phyloP scores from a whole-genome alignment of 2,329 filamentous ascomycete species.

The Mycocentrospora acerina region DNA sequence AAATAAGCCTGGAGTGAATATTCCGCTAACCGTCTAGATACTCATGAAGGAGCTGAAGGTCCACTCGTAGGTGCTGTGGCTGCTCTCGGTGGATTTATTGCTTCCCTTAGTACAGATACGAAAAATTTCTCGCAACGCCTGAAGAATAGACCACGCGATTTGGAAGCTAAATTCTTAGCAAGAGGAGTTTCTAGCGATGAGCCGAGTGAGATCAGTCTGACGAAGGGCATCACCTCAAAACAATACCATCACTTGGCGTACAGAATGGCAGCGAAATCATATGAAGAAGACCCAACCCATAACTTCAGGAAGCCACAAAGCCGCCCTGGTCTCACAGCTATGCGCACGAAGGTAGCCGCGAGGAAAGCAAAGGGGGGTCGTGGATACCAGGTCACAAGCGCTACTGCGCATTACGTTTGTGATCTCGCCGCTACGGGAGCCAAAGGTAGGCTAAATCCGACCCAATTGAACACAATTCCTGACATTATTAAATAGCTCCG shows the following conservation, averaged over 20 bases:
- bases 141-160: constrained; percentile 2
- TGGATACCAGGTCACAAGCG: constrained; percentile 15
- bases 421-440: constrained; percentile 13
- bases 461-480: not conserved
- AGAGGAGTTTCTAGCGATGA: too few species aligned
- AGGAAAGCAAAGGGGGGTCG: constrained; percentile 12
- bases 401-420: constrained; percentile 13
- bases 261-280: constrained; percentile 20
- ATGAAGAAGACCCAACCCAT: constrained; percentile 6
- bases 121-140: constrained; percentile 13
- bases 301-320: constrained; percentile 6
- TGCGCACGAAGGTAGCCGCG: constrained; percentile 6
- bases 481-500: constrained; percentile 7
- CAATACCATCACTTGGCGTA: constrained; percentile 14
- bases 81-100: constrained; percentile 12
- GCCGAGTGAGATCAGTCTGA: too few species aligned
- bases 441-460: constrained; percentile 4
- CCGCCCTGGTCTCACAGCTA: not conserved
- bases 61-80: constrained; percentile 13
- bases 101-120: constrained; percentile 11
- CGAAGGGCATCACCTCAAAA: constrained; percentile 5
- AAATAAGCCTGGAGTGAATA: too few species aligned
- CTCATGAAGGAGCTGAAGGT: constrained; percentile 20
- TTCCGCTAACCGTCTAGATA: constrained; percentile 12
- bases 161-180: too few species aligned